Percentiles rank a stretch among this genome's conserved stretches.
These are phyloP conservation scores for Tinospora cordifolia DNA, from an alignment of 164 flowering plant species.

Conservation along the genomic window DNA sequence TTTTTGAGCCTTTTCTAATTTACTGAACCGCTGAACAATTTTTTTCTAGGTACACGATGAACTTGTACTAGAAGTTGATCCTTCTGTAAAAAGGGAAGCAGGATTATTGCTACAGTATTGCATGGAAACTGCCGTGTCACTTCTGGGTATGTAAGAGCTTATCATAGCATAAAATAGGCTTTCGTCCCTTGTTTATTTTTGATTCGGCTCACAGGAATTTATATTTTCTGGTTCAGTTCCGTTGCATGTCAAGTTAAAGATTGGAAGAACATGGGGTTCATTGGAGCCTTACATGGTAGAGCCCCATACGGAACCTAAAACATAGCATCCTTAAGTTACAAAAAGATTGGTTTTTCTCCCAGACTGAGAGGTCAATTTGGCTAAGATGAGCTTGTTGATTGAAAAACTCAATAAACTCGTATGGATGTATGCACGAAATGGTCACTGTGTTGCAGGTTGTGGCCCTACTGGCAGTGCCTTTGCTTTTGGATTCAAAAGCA, in stretches of 20 bases:
- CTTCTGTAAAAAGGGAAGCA: constrained; percentile 61
- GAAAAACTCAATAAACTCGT: neutral
- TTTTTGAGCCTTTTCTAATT: constrained; percentile 1
- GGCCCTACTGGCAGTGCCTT: too few species aligned
- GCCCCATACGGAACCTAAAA: constrained; percentile 4
- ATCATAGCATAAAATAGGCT: neutral
- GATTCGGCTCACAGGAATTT: neutral
- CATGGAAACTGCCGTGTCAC: constrained; percentile 90
- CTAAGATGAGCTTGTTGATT: neutral
- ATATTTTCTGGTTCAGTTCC: constrained; percentile 52
- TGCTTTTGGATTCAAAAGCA: too few species aligned
- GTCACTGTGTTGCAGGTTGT: neutral
- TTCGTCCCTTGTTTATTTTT: neutral
- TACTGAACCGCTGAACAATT: neutral
- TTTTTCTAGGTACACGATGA: constrained; percentile 81
- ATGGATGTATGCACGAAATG: neutral
- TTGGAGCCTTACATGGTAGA: constrained; percentile 52
- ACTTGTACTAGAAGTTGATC: constrained; percentile 77
- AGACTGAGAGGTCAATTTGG: neutral
- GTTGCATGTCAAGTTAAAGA: constrained; percentile 67
- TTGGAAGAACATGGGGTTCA: constrained; percentile 94
- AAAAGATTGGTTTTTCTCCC: too few species aligned
- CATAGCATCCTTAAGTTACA: neutral
- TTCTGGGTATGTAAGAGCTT: constrained; percentile 45
- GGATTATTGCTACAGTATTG: constrained; percentile 50